Conservation (phyloP, 2,329 filamentous ascomycete genomes). For the Hirsutella thompsonii region DNA sequence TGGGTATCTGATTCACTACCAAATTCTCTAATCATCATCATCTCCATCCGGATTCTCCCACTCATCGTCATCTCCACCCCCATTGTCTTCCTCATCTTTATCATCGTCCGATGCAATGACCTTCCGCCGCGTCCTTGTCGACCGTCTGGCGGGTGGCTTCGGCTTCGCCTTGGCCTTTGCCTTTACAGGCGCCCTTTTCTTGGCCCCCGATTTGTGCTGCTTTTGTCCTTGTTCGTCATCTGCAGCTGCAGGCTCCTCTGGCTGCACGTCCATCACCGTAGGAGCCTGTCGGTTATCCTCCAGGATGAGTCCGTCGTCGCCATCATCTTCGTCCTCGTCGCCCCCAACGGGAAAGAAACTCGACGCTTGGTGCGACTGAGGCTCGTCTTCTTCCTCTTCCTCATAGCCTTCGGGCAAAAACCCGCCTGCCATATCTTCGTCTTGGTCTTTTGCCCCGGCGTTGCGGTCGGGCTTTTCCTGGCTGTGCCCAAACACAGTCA, state of each 20-base stretch:
- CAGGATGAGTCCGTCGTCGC: slow-evolving; percentile 19
- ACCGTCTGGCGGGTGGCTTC: background rate
- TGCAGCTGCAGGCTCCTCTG: background rate
- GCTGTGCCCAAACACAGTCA: slow-evolving; percentile 43
- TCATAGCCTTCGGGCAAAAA: slow-evolving; percentile 47
- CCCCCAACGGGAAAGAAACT: slow-evolving; percentile 35
- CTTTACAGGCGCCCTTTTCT: background rate
- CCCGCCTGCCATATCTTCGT: slow-evolving; percentile 45
- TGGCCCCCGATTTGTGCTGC: background rate
- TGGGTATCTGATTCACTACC: no score
- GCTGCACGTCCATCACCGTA: no score
- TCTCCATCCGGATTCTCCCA: background rate
- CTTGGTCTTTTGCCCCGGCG: slow-evolving; percentile 12
- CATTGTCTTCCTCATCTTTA: background rate
- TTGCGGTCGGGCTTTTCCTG: slow-evolving; percentile 6
- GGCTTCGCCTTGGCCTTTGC: background rate
- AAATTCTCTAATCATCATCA: background rate
- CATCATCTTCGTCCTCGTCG: slow-evolving; percentile 24
- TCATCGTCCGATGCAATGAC: background rate
- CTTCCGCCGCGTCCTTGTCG: background rate
- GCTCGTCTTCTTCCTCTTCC: slow-evolving; percentile 28
- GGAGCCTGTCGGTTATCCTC: slow-evolving; percentile 11
- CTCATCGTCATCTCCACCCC: background rate
- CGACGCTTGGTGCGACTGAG: slow-evolving; percentile 19
- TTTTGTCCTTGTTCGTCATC: background rate